Conservation (phyloP, 2,329 filamentous ascomycete species). For the Fusarium bactridioides region DNA sequence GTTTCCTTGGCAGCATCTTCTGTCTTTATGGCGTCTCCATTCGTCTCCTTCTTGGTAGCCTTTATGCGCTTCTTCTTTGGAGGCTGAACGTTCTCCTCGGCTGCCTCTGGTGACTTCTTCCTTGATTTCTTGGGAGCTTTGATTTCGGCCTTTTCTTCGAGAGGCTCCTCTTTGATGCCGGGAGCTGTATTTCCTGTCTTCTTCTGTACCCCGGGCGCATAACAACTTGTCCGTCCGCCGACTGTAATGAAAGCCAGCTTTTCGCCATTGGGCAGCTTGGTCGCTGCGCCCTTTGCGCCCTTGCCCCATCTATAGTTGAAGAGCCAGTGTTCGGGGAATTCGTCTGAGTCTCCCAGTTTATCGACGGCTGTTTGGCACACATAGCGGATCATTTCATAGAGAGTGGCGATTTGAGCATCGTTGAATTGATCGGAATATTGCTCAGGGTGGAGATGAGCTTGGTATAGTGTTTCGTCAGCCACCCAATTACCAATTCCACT, state of each 20-base stretch:
- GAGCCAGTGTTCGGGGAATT: slow-evolving; percentile 88
- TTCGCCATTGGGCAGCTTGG: slow-evolving; percentile 80
- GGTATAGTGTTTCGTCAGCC: slow-evolving; percentile 90
- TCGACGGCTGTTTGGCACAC: slow-evolving; percentile 84
- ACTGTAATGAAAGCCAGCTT: slow-evolving; percentile 88
- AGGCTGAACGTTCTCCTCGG: slow-evolving; percentile 37
- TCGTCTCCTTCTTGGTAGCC: slow-evolving; percentile 33
- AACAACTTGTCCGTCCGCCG: slow-evolving; percentile 88
- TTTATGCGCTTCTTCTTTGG: slow-evolving; percentile 36
- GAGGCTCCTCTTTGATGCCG: slow-evolving; percentile 54
- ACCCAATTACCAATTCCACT: slow-evolving; percentile 98
- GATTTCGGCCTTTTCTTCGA: slow-evolving; percentile 41
- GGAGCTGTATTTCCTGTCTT: slow-evolving; percentile 64
- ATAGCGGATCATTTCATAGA: slow-evolving; percentile 78
- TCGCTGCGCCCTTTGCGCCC: slow-evolving; percentile 75
- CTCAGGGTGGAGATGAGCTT: slow-evolving; percentile 89
- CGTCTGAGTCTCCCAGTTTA: slow-evolving; percentile 78
- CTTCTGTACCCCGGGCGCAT: slow-evolving; percentile 86
- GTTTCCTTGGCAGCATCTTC: slow-evolving; percentile 9
- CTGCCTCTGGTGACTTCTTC: slow-evolving; percentile 33
- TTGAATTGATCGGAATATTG: slow-evolving; percentile 87
- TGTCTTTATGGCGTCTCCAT: slow-evolving; percentile 34
- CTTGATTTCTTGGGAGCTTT: slow-evolving; percentile 39
- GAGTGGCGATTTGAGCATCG: slow-evolving; percentile 72
- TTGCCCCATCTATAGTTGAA: slow-evolving; percentile 92